These are phyloP conservation scores for Raddia distichophylla DNA, from an alignment of 176 grass and related monocot genomes.

Conservation along the genomic window DNA sequence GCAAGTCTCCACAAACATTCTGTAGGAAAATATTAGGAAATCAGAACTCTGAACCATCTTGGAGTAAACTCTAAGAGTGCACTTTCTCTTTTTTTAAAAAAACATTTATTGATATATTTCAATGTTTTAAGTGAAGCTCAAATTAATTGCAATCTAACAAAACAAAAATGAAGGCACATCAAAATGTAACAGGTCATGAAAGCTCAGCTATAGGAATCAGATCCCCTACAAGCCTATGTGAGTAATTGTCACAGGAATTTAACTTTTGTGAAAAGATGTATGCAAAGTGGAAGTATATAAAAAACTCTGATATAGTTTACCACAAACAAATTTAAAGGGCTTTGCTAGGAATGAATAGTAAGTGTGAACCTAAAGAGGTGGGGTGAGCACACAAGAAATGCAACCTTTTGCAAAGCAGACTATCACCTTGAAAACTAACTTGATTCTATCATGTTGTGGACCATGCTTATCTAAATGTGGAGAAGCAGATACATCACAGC, in stretches of 20 bases:
- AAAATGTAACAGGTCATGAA: not conserved
- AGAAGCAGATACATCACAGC: not conserved
- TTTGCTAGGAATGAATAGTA: not conserved
- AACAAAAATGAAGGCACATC: not conserved
- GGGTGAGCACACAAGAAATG: slow-evolving; percentile 21
- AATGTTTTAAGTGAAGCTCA: slow-evolving; percentile 11
- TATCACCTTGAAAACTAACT: slow-evolving; percentile 14
- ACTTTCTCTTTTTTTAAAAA: not conserved
- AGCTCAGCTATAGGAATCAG: not conserved
- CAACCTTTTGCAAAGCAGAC: slow-evolving; percentile 10
- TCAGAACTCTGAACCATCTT: slow-evolving; percentile 22
- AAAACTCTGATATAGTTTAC: not conserved
- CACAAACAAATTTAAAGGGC: not conserved
- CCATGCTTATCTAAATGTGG: slow-evolving; percentile 13
- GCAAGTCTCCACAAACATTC: slow-evolving; percentile 83
- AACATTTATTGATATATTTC: not conserved
- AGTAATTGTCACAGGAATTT: not conserved
- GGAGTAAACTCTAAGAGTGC: not conserved
- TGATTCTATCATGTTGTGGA: not conserved
- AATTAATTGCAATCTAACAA: not conserved
- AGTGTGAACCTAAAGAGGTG: not conserved
- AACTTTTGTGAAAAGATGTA: slow-evolving; percentile 29
- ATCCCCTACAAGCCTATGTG: slow-evolving; percentile 29
- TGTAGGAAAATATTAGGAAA: slow-evolving; percentile 29
- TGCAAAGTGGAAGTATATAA: not conserved